phyloP scores from a whole-genome alignment of 1,284 basidiomycete species.

The Boletellus dicymbophilus region DNA sequence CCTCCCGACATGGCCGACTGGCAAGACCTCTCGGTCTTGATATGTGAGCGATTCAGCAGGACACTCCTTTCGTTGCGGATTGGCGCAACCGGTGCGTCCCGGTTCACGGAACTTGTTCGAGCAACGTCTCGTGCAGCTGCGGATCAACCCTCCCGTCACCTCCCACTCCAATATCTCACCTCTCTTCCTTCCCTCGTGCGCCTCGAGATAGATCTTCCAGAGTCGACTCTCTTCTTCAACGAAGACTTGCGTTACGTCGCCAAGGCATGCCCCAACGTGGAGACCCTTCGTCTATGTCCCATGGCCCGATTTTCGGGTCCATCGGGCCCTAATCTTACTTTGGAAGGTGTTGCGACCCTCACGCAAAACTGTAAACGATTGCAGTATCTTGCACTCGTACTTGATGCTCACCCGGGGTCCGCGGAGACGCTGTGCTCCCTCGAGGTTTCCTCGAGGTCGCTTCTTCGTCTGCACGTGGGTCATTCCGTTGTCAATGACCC shows the following conservation, averaged over 20 bases:
- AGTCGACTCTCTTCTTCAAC: conserved; percentile 64
- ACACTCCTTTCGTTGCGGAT: conserved; percentile 62
- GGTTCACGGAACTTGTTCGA: conserved; percentile 66
- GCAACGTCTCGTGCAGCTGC: conserved; percentile 58
- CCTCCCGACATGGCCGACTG: conserved; percentile 71
- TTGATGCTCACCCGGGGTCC: conserved; percentile 55
- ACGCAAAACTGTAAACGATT: conserved; percentile 57
- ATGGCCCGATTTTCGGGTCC: conserved; percentile 60
- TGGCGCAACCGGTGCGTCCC: conserved; percentile 59
- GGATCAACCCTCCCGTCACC: conserved; percentile 53
- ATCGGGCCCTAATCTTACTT: conserved; percentile 49
- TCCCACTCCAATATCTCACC: conserved; percentile 61
- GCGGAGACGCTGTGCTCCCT: conserved; percentile 46
- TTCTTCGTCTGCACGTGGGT: conserved; percentile 68
- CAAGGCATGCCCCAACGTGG: conserved; percentile 62
- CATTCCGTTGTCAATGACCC: conserved; percentile 72
- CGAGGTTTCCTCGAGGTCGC: conserved; percentile 57
- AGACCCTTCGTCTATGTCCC: conserved; percentile 65
- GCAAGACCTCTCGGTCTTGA: conserved; percentile 62
- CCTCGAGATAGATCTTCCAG: conserved; percentile 74
- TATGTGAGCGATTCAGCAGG: conserved; percentile 60
- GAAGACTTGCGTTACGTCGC: conserved; percentile 59
- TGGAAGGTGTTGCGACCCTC: conserved; percentile 62
- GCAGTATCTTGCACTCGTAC: conserved; percentile 62
- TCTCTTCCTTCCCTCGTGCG: conserved; percentile 53